Base-by-base conservation (phyloP, 2,329 filamentous ascomycete species). In the Penicillium sp. region DNA sequence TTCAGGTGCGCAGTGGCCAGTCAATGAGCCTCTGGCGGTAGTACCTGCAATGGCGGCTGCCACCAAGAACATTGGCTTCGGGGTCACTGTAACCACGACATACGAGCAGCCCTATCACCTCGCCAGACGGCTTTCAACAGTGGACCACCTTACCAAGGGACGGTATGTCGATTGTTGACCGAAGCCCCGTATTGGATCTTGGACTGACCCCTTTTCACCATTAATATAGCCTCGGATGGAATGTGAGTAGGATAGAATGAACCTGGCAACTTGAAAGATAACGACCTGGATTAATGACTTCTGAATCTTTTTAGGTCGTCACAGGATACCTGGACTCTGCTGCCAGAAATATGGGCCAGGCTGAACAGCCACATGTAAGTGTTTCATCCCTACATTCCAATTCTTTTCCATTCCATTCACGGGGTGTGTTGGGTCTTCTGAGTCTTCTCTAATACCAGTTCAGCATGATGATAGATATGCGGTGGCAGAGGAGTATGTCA, bases 81-180 rank as follows among this genome's bases (percentile, higher is more conserved):
- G 87, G 0, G 83, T 89, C 1, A 89, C 87, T 0, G 81, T 86
- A 0, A 82, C 83, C 1, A 88, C 87, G 0, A 88, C 85, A 0
- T 90, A 89, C 57, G 87, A 89, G 67, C 81, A 86, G 64, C 87
- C 87, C 0, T 89, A 88, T 63, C 83, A 87, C 59, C 74, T 89
- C 13, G 87, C 87, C 0, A 72, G 87, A 16, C 74, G 86, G n/a
- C 71, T 89, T 10, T 85, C 82, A 3, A 89, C 87, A 0, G 76
- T 89, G 0, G 87, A 90, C 63, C 87, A 89, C 66, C 71, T 89
- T 9, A 84, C 84, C 0, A 83, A 83, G 44, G 86, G 86, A n/a
- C 77, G 87, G 71, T 68, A 67, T 31, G 76, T 69, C 4, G 1
- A 42, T 19, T 2, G 11, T n/a, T 10, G 18, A n/a, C 1, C n/a